phyloP scores from a whole-genome alignment of 257 asterid species.

The Buddleja alternifolia region DNA sequence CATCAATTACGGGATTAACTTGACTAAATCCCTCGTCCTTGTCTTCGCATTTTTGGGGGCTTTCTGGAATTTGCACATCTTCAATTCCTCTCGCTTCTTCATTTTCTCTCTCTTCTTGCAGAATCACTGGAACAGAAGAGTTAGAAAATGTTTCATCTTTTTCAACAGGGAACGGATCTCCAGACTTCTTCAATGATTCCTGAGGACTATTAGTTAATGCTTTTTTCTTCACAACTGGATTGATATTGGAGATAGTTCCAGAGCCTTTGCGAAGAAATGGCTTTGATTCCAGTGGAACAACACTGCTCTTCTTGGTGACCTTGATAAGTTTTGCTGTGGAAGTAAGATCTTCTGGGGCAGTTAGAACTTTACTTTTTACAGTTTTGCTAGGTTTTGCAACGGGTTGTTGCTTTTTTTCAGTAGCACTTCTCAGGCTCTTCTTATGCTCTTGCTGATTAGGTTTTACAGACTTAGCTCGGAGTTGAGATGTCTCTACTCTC shows the following conservation, averaged over 20 bases:
- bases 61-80: slow-evolving; percentile 31
- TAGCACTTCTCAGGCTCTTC: slow-evolving; percentile 39
- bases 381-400: slow-evolving; percentile 39
- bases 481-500: slow-evolving; percentile 44
- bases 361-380: slow-evolving; percentile 39
- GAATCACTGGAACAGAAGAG: slow-evolving; percentile 35
- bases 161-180: slow-evolving; percentile 30
- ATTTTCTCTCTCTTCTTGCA: slow-evolving; percentile 36
- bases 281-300: slow-evolving; percentile 71
- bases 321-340: slow-evolving; percentile 52
- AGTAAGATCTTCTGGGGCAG: slow-evolving; percentile 40
- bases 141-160: slow-evolving; percentile 42
- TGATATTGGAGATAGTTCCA: slow-evolving; percentile 42
- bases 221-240: slow-evolving; percentile 43
- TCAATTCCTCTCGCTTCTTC: slow-evolving; percentile 39
- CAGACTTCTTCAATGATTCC: slow-evolving; percentile 34
- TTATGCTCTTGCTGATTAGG: slow-evolving; percentile 36
- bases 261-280: slow-evolving; percentile 74
- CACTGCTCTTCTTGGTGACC: slow-evolving; percentile 63
- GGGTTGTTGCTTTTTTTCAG: slow-evolving; percentile 50
- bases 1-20: slow-evolving; percentile 31
- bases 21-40: slow-evolving; percentile 41
- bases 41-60: slow-evolving; percentile 50
- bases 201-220: slow-evolving; percentile 42
- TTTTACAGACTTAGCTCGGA: slow-evolving; percentile 41